A percentile compares a stretch with the other conserved stretches of the same genome.
Conservation (phyloP, 495 filamentous ascomycete species). For the Podospora sp. region DNA sequence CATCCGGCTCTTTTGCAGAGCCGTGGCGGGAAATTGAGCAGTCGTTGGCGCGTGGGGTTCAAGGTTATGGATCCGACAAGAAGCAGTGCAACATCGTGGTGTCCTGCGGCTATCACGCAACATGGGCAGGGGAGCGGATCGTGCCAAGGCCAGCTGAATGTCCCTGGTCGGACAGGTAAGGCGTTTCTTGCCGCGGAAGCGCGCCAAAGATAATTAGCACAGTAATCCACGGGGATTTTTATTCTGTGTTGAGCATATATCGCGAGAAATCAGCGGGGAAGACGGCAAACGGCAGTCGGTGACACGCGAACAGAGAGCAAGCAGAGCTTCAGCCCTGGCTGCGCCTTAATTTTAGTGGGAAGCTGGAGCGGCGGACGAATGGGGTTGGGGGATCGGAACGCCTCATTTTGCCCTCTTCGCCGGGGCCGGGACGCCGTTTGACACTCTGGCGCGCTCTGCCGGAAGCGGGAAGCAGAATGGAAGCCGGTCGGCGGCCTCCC, state of each 20-base stretch:
- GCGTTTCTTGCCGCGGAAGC: conserved; percentile 16
- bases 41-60: background rate
- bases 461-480: conserved; percentile 7
- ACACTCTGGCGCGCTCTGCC: conserved; percentile 11
- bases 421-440: conserved; percentile 23
- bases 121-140: background rate
- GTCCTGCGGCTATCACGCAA: conserved; percentile 7
- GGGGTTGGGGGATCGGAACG: conserved; percentile 3
- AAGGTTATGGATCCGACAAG: background rate
- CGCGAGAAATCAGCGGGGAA: conserved; percentile 19
- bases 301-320: conserved; percentile 13
- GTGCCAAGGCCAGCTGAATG: conserved; percentile 15
- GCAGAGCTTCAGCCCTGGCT: conserved; percentile 28
- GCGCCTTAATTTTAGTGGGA: conserved; percentile 28
- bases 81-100: conserved; percentile 2
- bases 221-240: conserved; percentile 7
- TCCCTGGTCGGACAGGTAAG: conserved; percentile 14
- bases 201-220: conserved; percentile 4
- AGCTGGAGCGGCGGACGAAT: conserved; percentile 17
- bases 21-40: background rate
- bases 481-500: conserved; percentile 24
- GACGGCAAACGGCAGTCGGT: conserved; percentile 3
- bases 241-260: conserved; percentile 31
- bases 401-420: conserved; percentile 10
- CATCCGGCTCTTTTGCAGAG: background rate